phyloP scores from a whole-genome alignment of 2,329 filamentous ascomycete species.

The Fusarium sp. region DNA sequence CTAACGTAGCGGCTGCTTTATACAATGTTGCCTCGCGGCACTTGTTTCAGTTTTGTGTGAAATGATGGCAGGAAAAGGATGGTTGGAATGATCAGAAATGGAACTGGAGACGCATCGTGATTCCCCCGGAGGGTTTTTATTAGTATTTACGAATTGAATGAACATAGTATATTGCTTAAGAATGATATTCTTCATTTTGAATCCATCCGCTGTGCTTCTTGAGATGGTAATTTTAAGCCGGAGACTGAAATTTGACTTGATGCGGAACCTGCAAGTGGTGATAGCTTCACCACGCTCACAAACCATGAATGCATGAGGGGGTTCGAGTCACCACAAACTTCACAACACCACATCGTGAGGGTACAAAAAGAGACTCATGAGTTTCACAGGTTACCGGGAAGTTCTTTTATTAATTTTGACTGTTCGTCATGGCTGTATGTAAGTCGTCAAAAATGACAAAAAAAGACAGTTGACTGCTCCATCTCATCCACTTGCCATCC shows the following conservation, averaged over 20 bases:
- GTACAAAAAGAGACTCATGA: background rate
- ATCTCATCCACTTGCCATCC: conserved; percentile 65
- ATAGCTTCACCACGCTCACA: conserved; percentile 15
- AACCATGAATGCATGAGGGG: background rate
- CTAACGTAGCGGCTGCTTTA: conserved; percentile 47
- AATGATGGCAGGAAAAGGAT: conserved; percentile 22
- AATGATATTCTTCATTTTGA: too few species aligned
- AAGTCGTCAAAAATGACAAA: conserved; percentile 42
- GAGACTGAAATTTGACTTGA: too few species aligned
- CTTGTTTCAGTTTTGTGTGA: conserved; percentile 52
- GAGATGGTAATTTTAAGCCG: too few species aligned
- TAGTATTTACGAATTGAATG: conserved; percentile 42
- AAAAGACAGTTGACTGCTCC: conserved; percentile 65
- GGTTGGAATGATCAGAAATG: conserved; percentile 1
- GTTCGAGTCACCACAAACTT: conserved; percentile 17
- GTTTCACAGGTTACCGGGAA: background rate
- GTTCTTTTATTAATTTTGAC: conserved; percentile 2
- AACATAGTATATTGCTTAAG: conserved; percentile 24
- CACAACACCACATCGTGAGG: background rate
- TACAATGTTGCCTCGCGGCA: conserved; percentile 65
- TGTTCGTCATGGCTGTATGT: accelerated
- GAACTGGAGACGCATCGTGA: conserved; percentile 37
- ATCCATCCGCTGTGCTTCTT: too few species aligned
- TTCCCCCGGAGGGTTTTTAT: conserved; percentile 41
- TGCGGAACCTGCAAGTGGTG: conserved; percentile 1